phyloP scores from a whole-genome alignment of 257 asterid species.

The Jasminum sambac region DNA sequence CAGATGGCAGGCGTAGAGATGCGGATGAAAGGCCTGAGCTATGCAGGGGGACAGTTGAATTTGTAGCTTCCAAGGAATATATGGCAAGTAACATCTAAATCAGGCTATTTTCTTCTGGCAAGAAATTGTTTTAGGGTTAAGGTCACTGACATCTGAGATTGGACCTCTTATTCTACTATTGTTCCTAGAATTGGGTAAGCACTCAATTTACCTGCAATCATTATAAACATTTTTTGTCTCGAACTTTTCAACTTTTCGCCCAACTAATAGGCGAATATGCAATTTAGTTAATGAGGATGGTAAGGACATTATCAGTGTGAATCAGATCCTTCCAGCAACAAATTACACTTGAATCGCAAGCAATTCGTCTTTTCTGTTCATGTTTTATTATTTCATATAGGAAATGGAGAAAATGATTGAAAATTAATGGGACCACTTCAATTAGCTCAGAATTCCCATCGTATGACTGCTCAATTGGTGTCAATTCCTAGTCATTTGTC shows the following conservation, averaged over 20 bases:
- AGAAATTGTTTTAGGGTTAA: conserved; percentile 21
- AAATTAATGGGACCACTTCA: conserved; percentile 6
- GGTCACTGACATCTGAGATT: conserved; percentile 13
- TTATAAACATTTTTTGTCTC: background rate
- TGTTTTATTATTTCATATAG: background rate
- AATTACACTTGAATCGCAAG: background rate
- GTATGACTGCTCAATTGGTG: background rate
- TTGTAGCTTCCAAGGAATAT: conserved; percentile 88
- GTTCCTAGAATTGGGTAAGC: conserved; percentile 5
- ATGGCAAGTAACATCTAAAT: conserved; percentile 75
- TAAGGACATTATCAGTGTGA: background rate
- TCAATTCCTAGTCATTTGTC: conserved; percentile 4
- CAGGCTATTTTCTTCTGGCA: too few species aligned
- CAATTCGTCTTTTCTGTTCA: background rate
- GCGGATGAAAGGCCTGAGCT: conserved; percentile 98
- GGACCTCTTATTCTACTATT: background rate
- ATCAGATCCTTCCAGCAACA: background rate
- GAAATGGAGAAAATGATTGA: background rate
- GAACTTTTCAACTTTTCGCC: background rate
- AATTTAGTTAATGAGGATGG: background rate
- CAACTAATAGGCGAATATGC: background rate
- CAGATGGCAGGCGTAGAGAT: conserved; percentile 99
- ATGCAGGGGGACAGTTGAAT: conserved; percentile 97
- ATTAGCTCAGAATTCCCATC: background rate
- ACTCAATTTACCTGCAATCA: background rate